Base-by-base conservation (phyloP, 2,329 filamentous ascomycete genomes). In the Scedosporium apiospermum region DNA sequence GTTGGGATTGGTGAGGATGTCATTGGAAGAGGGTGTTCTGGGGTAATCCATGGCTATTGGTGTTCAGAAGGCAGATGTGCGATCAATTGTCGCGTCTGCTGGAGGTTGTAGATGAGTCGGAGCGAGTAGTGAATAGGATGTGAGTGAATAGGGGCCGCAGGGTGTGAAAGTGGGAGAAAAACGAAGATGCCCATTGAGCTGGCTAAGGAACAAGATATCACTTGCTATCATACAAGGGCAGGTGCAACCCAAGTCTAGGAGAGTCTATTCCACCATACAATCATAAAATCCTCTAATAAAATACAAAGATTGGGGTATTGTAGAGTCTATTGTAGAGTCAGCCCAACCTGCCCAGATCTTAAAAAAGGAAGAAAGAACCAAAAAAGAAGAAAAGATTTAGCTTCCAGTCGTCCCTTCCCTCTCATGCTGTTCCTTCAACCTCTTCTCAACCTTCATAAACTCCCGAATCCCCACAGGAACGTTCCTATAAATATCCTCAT, bases 401-500 rank as follows among this genome's bases (percentile, higher is more conserved):
- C 75, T 76, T 1, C 78, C 77, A n/a, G 71, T 60, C 1, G 76
- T 78, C n/a, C 81, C 78, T 62, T 86, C 84, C 60, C 79, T 76
- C 69, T 77, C 74, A 71, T 93, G 90, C 74, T 85, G 88, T 73
- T 90, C 81, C 74, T 91, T 93, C 65, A 99, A 75, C 73, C 80
- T 88, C 82, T 98, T 98, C 78, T 99, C 95, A 64, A 88, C 92
- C 78, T 89, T 91, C 93, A 99, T 98, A 70, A 99, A 99, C 74
- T 96, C 93, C 65, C 91, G 81, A 67, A 99, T 97, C 0, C 93
- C 95, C 9, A 98, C 90, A 0, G 95, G 93, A 61, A 99, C 87
- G 67, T 85, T 85, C 59, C 85, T 83, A 69, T 96, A 96, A 42
- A 96, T 71, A 59, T 90, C 86, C 2, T 86, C 86, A 62, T 85